Evolutionary conservation across 2,329 filamentous ascomycete species (phyloP).

Genomic region (Didymella lethalis): DNA sequence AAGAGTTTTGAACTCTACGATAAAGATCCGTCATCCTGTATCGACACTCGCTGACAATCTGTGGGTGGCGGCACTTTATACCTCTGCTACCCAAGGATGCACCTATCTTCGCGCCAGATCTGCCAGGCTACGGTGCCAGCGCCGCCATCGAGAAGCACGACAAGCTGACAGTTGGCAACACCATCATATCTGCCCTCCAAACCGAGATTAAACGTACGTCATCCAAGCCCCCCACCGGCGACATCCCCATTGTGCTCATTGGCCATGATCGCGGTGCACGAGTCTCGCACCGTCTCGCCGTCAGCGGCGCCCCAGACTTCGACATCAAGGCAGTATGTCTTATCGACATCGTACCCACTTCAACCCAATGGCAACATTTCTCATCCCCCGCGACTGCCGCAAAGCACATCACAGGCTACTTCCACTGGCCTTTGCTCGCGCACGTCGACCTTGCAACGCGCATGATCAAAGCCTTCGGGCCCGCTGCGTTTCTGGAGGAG

Average conservation of each 20-base stretch:
- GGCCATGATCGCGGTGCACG: constrained; percentile 66
- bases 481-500: constrained; percentile 50
- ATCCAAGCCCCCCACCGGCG: constrained; percentile 6
- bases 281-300: constrained; percentile 63
- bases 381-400: constrained; percentile 51
- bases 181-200: constrained; percentile 35
- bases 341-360: constrained; percentile 57
- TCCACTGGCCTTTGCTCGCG: constrained; percentile 68
- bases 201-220: constrained; percentile 34
- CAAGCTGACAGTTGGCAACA: constrained; percentile 41
- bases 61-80: constrained; percentile 46
- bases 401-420: constrained; percentile 58
- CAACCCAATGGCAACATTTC: constrained; percentile 61
- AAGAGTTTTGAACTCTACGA: too few relatives aligned
- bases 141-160: constrained; percentile 37
- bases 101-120: constrained; percentile 43
- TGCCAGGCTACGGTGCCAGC: constrained; percentile 46
- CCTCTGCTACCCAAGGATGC: constrained; percentile 36
- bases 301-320: constrained; percentile 56
- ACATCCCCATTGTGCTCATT: constrained; percentile 52
- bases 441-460: constrained; percentile 62
- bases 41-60: not conserved
- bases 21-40: too few relatives aligned
- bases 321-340: constrained; percentile 43
- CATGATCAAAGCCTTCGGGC: constrained; percentile 56